phyloP scores from a whole-genome alignment of 257 asterid species.

The Solanum arcanum region DNA sequence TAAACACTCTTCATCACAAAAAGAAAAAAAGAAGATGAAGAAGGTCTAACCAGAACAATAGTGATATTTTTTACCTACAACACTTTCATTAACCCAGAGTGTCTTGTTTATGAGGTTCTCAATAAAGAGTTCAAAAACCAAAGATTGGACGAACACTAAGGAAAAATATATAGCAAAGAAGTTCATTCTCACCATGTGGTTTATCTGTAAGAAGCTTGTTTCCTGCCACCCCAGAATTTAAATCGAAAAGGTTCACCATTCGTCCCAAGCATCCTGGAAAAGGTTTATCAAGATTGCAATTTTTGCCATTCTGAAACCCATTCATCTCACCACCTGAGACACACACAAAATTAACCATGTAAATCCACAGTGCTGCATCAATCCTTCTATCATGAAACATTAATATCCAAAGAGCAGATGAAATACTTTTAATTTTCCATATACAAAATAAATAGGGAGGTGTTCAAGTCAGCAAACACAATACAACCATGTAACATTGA shows the following conservation, averaged over 20 bases:
- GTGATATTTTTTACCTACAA: not conserved
- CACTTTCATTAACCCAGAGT: not conserved
- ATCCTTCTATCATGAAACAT: not conserved
- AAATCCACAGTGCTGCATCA: conserved; percentile 2
- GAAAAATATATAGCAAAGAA: not conserved
- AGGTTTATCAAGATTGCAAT: conserved; percentile 34
- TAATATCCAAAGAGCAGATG: not conserved
- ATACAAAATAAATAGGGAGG: not conserved
- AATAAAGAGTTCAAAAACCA: not conserved
- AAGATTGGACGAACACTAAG: not conserved
- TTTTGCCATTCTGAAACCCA: conserved; percentile 38
- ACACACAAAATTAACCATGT: not conserved
- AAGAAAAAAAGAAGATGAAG: not conserved
- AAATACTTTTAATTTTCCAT: not conserved
- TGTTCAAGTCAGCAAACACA: not conserved
- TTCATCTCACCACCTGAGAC: conserved; percentile 68
- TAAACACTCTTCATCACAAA: not conserved
- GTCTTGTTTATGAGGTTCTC: not conserved
- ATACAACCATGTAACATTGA: not conserved
- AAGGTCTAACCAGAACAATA: not conserved
- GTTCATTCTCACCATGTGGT: conserved; percentile 62
- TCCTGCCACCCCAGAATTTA: conserved; percentile 52
- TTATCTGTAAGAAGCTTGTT: conserved; percentile 68
- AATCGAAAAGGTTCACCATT: conserved; percentile 86
- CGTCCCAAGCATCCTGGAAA: conserved; percentile 89